These are phyloP conservation scores for Neonectria faginata DNA, from an alignment of 2,329 filamentous ascomycete genomes.

Conservation along the genomic window DNA sequence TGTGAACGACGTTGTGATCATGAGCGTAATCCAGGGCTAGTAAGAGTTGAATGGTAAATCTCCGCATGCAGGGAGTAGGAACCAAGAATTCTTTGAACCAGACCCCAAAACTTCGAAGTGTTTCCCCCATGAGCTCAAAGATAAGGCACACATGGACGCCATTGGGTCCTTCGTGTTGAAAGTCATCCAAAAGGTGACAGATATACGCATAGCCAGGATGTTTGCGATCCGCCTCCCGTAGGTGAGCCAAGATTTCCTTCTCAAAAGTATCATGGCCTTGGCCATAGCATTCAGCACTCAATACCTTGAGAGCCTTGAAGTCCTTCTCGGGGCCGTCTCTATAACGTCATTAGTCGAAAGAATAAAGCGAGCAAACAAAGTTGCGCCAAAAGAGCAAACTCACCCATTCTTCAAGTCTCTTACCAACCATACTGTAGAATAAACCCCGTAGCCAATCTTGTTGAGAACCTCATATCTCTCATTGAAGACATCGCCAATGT, in stretches of 20 bases:
- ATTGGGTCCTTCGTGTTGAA: slow-evolving; percentile 47
- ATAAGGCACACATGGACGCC: slow-evolving; percentile 48
- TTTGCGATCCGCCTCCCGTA: slow-evolving; percentile 24
- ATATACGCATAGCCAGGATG: slow-evolving; percentile 23
- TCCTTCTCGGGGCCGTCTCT: slow-evolving; percentile 28
- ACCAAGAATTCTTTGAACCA: slow-evolving; percentile 31
- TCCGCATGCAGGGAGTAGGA: slow-evolving; percentile 29
- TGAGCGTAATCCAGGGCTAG: slow-evolving; percentile 39
- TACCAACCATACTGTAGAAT: slow-evolving; percentile 38
- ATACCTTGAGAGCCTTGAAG: slow-evolving; percentile 45
- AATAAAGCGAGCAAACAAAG: background rate
- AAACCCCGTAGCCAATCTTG: slow-evolving; percentile 37
- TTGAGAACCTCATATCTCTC: slow-evolving; percentile 28
- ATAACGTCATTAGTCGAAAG: background rate
- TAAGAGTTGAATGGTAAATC: slow-evolving; percentile 34
- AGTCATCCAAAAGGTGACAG: slow-evolving; percentile 38
- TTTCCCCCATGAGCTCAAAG: slow-evolving; percentile 47
- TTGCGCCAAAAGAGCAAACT: background rate
- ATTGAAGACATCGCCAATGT: slow-evolving; percentile 31
- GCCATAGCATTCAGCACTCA: slow-evolving; percentile 36
- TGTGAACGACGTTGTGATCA: slow-evolving; percentile 37
- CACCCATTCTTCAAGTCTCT: slow-evolving; percentile 20
- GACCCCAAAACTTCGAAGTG: slow-evolving; percentile 34
- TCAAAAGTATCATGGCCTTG: slow-evolving; percentile 33
- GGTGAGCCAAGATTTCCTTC: slow-evolving; percentile 31